These are phyloP conservation scores for Cystoderma amianthinum DNA, from an alignment of 768 basidiomycete species.

Conservation along the genomic window DNA sequence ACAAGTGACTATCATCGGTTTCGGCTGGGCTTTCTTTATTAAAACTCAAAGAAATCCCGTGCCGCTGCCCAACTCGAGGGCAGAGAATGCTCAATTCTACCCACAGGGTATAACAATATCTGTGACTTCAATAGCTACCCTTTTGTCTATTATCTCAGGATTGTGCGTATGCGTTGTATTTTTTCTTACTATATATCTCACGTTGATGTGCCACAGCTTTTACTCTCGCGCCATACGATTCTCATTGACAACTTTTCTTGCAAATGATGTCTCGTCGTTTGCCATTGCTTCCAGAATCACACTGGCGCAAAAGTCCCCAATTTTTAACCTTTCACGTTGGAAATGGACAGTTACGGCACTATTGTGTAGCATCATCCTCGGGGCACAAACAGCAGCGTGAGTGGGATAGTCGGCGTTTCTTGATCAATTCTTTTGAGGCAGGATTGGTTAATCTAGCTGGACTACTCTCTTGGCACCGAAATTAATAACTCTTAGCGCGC, in stretches of 20 bases:
- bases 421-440: no score
- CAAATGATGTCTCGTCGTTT: conserved; percentile 7
- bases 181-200: no score
- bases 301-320: conserved; percentile 7
- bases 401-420: no score
- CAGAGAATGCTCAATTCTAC: conserved; percentile 6
- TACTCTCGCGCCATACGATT: conserved; percentile 11
- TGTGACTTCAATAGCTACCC: conserved; percentile 10
- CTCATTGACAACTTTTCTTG: conserved; percentile 8
- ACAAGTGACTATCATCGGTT: conserved; percentile 5
- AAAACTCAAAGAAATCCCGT: conserved; percentile 8
- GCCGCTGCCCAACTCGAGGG: conserved; percentile 6
- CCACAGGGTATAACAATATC: conserved; percentile 10
- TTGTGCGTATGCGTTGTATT: conserved; percentile 5
- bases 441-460: no score
- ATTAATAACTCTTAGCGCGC: conserved; percentile 5
- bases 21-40: conserved; percentile 12
- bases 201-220: conserved; percentile 7
- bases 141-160: conserved; percentile 6
- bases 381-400: conserved; percentile 13
- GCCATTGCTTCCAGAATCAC: conserved; percentile 7
- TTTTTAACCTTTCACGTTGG: conserved; percentile 9
- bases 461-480: conserved; percentile 11
- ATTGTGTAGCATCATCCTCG: conserved; percentile 7
- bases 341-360: conserved; percentile 10